Base-by-base conservation (phyloP, 495 filamentous ascomycete genomes). In the Hypoxylon subgilvum region DNA sequence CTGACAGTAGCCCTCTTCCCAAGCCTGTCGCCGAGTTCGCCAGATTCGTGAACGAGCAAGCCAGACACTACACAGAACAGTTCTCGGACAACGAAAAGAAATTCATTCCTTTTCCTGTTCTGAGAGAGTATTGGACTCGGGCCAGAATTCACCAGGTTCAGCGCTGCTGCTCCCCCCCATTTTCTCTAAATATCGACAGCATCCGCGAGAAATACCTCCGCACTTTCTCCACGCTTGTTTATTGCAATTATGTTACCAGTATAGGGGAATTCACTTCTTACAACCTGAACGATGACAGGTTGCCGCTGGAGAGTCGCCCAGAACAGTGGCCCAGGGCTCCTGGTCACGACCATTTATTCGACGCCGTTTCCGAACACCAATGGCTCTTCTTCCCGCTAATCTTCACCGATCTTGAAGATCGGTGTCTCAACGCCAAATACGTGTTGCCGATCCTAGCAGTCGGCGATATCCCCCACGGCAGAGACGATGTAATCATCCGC, bases 351-450 rank as follows among this genome's bases (percentile, higher is more conserved):
- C 44, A 49, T 2, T 65, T 76, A 34, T 69, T 73, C 32, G 17
- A 57, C 9, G 2, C 34, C 2, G 69, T 77, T 28, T 60, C 40
- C n/a, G 39, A 68, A 10, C 36, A 49, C 16, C 76, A 78, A 51
- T 73, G 73, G 67, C 57, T 40, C 18, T 76, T 74, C 57, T 77
- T 72, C 49, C 67, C 72, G 1, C 53, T 67, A 10, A 17, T 57
- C 0, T 65, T 73, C 17, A 18, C 36, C n/a, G 16, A 45, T 14
- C 25, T 69, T 5, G 52, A 63, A 19, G 52, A 66, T 47, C 50
- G 47, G 17, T 19, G 47, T 17, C 59, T 69, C 17, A 61, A 58
- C 10, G 12, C 28, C 6, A 22, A 63, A 6, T 48, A 55, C 19
- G 54, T 75, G 17, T 48, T 75, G 4, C 73, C 73, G 1, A 74